Base-by-base conservation (phyloP, 495 filamentous ascomycete species). In the Massariosphaeria phaeospora region DNA sequence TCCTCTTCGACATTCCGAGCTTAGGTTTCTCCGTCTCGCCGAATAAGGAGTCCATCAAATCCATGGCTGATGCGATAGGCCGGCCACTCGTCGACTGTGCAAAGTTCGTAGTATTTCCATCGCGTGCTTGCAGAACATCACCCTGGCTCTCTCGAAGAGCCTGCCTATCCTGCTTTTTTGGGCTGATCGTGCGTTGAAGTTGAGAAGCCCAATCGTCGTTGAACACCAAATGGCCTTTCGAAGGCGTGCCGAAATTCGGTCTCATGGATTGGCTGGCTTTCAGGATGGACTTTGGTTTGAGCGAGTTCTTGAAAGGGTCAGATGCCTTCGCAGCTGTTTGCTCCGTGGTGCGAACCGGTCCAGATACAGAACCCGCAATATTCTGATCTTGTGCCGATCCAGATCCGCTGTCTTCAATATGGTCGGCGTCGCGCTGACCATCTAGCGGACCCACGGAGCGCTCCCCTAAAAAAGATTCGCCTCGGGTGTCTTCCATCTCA, bases 1-100 rank as follows among this genome's bases (percentile, higher is more conserved):
- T 76, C 69, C 66, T 67, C 49, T 72, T 67, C 63, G 73, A 72
- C 53, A 72, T 66, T 61, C n/a, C 24, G 41, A 72, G 73, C 27
- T 58, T 64, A 41, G 73, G 72, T 17, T 72, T 78, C 9, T 48
- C 45, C 25, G 53, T 35, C 6, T 83, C 79, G 44, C 79, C 81
- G 67, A 91, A 95, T 41, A 96, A 66, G 39, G 88, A 94, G 62
- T 94, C 85, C 89, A 95, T 94, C 69, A 96, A 65, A 71, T 95
- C 89, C 66, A 95, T 91, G 61, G 82, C 87, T 18, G 81, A 91
- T 4, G 79, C 73, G 65, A 95, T 89, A 0, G 78, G 79, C 43
- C 78, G 77, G 18, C 36, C 57, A 30, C 38, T 43, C 17, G 48
- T 20, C 13, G 61, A 57, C 25, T 58, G 51, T 18, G 42, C 25